These are phyloP conservation scores for Limonomyces culmigenus DNA, from an alignment of 1,284 basidiomycete genomes.

Conservation along the genomic window DNA sequence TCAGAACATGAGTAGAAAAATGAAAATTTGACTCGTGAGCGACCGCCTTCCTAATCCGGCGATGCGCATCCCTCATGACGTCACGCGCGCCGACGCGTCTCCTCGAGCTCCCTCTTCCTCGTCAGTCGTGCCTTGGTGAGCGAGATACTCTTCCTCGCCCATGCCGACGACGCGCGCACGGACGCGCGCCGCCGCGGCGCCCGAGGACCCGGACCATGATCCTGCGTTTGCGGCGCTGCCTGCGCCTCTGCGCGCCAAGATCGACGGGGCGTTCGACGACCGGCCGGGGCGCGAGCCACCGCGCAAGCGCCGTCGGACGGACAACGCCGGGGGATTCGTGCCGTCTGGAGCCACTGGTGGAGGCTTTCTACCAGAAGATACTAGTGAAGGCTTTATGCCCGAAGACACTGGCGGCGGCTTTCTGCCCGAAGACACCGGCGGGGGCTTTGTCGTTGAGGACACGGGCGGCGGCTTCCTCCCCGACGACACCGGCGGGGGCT, in stretches of 20 bases:
- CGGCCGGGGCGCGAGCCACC: background rate
- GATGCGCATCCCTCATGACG: too few relatives aligned
- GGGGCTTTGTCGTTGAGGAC: constrained; percentile 5
- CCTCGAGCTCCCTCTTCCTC: too few relatives aligned
- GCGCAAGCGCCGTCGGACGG: background rate
- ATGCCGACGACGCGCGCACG: background rate
- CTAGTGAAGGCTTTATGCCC: too few relatives aligned
- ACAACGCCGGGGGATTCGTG: background rate
- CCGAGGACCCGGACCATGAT: background rate
- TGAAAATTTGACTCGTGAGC: too few relatives aligned
- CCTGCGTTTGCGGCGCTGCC: background rate
- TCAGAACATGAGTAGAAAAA: too few relatives aligned
- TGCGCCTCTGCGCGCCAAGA: background rate
- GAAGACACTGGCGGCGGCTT: constrained; percentile 15
- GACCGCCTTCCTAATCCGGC: too few relatives aligned
- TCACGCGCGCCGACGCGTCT: too few relatives aligned
- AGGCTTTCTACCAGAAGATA: too few relatives aligned
- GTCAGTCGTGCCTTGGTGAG: too few relatives aligned
- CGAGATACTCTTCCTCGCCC: too few relatives aligned
- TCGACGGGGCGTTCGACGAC: background rate
- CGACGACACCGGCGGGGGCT: background rate
- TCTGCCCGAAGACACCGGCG: constrained; percentile 6
- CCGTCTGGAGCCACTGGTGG: too few relatives aligned
- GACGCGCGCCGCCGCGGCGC: background rate
- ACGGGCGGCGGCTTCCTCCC: background rate